Conservation (phyloP, 768 basidiomycete species). For the Boletellus emodensis region DNA sequence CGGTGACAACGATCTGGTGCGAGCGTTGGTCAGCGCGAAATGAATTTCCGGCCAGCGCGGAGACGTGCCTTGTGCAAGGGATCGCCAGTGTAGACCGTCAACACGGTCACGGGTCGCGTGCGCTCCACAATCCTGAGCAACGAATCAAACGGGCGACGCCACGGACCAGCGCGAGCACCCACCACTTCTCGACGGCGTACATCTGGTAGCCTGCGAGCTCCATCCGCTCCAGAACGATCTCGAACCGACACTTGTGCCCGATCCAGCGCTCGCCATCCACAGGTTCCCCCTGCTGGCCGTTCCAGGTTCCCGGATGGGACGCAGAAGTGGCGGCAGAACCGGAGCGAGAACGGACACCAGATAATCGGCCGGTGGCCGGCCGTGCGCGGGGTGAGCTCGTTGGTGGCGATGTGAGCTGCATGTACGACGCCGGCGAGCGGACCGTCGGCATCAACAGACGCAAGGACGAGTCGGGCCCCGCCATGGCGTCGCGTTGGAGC, state of each 20-base stretch:
- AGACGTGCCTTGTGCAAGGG: conserved; percentile 55
- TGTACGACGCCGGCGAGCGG: conserved; percentile 17
- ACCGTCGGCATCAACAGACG: conserved; percentile 33
- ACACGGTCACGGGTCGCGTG: conserved; percentile 51
- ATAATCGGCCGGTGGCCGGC: conserved; percentile 24
- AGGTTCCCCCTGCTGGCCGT: conserved; percentile 10
- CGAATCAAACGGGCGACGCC: not conserved
- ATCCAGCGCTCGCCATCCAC: conserved; percentile 41
- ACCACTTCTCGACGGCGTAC: conserved; percentile 88
- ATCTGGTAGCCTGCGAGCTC: conserved; percentile 64
- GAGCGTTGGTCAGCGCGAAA: conserved; percentile 7
- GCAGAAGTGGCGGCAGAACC: conserved; percentile 25
- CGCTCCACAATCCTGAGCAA: conserved; percentile 61
- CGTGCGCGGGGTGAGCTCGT: conserved; percentile 24
- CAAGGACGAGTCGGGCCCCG: conserved; percentile 5
- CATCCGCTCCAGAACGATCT: conserved; percentile 45
- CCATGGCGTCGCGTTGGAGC: conserved; percentile 1
- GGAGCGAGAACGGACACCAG: conserved; percentile 31
- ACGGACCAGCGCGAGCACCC: conserved; percentile 11
- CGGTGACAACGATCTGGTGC: conserved; percentile 55
- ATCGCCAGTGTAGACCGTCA: conserved; percentile 78
- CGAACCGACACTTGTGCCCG: conserved; percentile 43
- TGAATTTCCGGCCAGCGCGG: not conserved
- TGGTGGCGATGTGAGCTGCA: conserved; percentile 8
- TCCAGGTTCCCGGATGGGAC: conserved; percentile 3